Evolutionary conservation across 139 green algal genomes (phyloP).

Genomic region (Desmodesmus armatus): DNA sequence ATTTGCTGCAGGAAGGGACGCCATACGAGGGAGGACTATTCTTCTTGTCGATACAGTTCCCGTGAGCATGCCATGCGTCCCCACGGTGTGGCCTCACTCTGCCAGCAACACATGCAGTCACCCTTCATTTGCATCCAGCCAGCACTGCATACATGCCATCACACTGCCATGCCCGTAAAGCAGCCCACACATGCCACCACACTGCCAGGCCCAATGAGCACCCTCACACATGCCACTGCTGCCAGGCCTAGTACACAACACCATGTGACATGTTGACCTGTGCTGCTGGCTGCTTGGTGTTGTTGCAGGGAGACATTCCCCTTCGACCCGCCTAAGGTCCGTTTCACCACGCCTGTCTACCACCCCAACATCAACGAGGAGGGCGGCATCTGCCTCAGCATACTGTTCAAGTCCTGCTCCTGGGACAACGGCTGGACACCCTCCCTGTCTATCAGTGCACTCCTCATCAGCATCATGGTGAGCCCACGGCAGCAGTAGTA

Average conservation of each 20-base stretch:
- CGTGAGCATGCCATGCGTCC: not conserved
- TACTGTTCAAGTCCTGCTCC: constrained; percentile 43
- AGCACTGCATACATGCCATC: too few species aligned
- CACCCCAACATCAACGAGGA: constrained; percentile 51
- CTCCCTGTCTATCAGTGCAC: constrained; percentile 22
- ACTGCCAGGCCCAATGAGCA: too few species aligned
- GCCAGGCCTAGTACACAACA: too few species aligned
- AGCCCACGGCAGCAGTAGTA: constrained; percentile 26
- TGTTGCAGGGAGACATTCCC: constrained; percentile 34
- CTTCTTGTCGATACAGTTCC: constrained; percentile 45
- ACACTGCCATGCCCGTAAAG: too few species aligned
- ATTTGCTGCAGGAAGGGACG: constrained; percentile 1
- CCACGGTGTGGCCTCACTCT: too few species aligned
- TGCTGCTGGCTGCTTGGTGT: not conserved
- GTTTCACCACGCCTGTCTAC: constrained; percentile 50
- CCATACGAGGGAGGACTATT: constrained; percentile 54
- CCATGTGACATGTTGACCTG: too few species aligned
- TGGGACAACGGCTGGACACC: constrained; percentile 49
- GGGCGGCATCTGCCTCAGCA: constrained; percentile 49
- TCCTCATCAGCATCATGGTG: constrained; percentile 48
- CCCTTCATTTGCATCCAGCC: not conserved
- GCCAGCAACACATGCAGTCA: not conserved
- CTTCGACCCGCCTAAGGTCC: constrained; percentile 45
- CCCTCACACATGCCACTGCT: too few species aligned
- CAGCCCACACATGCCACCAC: not conserved